Conservation (phyloP, 1,284 basidiomycete genomes). For the Austroboletus novae-zelandiae region DNA sequence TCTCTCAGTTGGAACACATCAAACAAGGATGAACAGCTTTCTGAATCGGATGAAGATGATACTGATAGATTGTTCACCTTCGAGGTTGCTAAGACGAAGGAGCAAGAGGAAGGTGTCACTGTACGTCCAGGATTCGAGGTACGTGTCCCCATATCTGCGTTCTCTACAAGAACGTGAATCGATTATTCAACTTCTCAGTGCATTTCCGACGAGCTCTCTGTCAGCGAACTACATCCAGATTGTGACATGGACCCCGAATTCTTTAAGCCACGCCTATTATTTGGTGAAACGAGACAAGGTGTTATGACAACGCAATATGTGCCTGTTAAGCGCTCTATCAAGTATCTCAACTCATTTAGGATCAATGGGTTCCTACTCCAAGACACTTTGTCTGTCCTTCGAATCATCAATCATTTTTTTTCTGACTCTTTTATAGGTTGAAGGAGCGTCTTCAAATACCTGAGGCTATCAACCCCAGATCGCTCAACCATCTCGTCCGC, state of each 20-base stretch:
- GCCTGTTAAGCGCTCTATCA: conserved; percentile 13
- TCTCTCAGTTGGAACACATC: conserved; percentile 43
- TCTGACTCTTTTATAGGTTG: conserved; percentile 21
- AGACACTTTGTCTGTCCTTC: conserved; percentile 20
- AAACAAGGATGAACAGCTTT: conserved; percentile 26
- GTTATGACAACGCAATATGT: conserved; percentile 32
- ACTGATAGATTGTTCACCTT: conserved; percentile 52
- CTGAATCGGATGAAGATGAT: conserved; percentile 37
- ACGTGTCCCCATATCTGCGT: background rate
- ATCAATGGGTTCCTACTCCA: conserved; percentile 12
- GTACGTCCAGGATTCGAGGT: conserved; percentile 43
- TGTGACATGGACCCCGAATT: conserved; percentile 21
- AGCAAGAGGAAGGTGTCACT: conserved; percentile 54
- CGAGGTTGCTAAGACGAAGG: conserved; percentile 54
- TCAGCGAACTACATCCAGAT: conserved; percentile 16
- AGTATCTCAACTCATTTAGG: conserved; percentile 4
- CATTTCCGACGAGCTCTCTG: conserved; percentile 12
- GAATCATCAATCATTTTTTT: background rate
- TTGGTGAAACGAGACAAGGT: conserved; percentile 36
- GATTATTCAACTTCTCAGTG: conserved; percentile 12
- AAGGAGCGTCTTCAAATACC: conserved; percentile 29
- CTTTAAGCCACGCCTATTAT: conserved; percentile 32
- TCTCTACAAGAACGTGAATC: background rate
- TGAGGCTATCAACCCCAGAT: conserved; percentile 25
- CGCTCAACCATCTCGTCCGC: conserved; percentile 32